These are phyloP conservation scores for Metschnikowia arizonensis DNA, from an alignment of 805 yeast genomes.

Conservation along the genomic window DNA sequence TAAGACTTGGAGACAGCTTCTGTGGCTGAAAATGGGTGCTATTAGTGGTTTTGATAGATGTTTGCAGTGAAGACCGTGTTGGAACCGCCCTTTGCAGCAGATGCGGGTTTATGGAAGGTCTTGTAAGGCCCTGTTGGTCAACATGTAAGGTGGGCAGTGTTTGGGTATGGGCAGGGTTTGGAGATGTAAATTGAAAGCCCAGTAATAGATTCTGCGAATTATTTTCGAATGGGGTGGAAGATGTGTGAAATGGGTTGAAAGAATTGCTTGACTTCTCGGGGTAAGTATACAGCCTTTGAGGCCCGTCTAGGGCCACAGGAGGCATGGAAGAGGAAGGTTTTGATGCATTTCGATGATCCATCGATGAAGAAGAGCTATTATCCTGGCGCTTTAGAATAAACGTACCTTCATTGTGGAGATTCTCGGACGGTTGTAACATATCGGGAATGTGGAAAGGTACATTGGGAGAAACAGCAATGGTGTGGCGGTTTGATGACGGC, in stretches of 20 bases:
- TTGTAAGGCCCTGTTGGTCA: background rate
- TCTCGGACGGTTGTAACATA: slow-evolving; percentile 16
- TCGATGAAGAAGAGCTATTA: background rate
- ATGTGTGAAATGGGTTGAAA: background rate
- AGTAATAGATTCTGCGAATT: background rate
- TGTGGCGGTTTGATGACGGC: slow-evolving; percentile 13
- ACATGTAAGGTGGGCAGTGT: background rate
- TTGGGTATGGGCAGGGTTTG: background rate
- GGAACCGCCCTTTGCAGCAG: slow-evolving; percentile 2
- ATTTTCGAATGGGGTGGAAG: background rate
- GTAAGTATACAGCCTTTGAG: slow-evolving; percentile 2
- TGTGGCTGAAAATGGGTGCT: background rate
- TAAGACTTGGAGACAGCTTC: background rate
- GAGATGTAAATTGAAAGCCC: background rate
- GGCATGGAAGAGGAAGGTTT: background rate
- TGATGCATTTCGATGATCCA: background rate
- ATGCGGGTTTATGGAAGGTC: background rate
- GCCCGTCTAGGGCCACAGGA: background rate
- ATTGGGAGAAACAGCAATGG: slow-evolving; percentile 17
- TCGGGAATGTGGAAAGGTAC: slow-evolving; percentile 10
- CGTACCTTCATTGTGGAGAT: slow-evolving; percentile 7
- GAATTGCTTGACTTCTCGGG: slow-evolving; percentile 1
- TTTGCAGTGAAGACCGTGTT: background rate
- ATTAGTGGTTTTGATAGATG: background rate
- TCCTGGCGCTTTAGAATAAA: slow-evolving; percentile 8